Evolutionary conservation across 2,329 filamentous ascomycete species (phyloP), one percentile per base, ranked within the genome.

Genomic region (Huntiella decipiens): DNA sequence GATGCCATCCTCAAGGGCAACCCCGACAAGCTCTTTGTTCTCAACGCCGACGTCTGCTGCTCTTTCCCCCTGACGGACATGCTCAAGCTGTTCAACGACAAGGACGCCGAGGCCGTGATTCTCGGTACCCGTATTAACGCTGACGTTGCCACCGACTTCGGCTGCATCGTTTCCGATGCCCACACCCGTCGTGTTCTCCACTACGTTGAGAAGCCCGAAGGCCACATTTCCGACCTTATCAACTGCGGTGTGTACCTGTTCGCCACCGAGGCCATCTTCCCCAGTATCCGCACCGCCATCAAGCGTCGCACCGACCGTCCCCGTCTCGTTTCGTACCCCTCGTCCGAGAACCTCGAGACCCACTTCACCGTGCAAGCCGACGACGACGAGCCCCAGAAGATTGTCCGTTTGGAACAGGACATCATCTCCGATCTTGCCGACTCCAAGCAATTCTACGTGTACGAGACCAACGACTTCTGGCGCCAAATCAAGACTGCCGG

Each of bases 211-310:
- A 96, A 96, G 70, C 91, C 91, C 53, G 88, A 98, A 64, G 86
- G 82, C 47, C 83, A 93, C 64, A 95, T 98, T 64, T 92, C 83
- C 58, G 95, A 95, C 67, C 72, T 98, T 54, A 98, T 98, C 73
- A 98, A 96, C 71, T 96, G 91, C 63, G 91, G 91, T 56, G 87
- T 98, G 57, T 98, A 96, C 67, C 83, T 96, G 56, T 98, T 98
- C 65, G 76, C 82, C 53, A 91, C 87, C 52, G 86, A 95, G 55
- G 84, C 80, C 62, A 93, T 96, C 67, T 96, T 96, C 74, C 88
- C 88, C 52, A 83, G 84, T 54, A 96, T 98, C 62, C 80, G 80
- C 60, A 84, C 73, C 54, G 87, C 88, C 56, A 96, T 96, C 66
- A 95, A 95, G 72, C 85, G 86, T 57, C 85, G 88, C 61, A 80